Evolutionary conservation across 768 basidiomycete species (phyloP).

Genomic region (Russula lepida): DNA sequence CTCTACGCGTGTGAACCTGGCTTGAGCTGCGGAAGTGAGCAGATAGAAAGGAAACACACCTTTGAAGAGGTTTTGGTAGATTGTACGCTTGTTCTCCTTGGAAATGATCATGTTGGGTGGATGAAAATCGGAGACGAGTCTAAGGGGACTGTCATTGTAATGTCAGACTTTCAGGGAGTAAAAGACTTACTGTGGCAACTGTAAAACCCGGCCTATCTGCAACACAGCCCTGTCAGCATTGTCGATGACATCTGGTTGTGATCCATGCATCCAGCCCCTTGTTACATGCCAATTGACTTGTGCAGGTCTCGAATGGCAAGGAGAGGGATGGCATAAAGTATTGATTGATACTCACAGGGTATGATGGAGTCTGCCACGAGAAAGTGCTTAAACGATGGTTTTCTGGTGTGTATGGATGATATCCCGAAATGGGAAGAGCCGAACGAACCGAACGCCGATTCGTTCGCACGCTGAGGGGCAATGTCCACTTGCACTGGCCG

Average conservation of each 20-base stretch:
- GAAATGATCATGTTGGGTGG: conserved; percentile 85
- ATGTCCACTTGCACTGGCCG: background rate
- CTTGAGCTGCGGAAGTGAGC: background rate
- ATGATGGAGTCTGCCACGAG: background rate
- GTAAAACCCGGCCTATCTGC: conserved; percentile 32
- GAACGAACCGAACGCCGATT: background rate
- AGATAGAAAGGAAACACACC: conserved; percentile 41
- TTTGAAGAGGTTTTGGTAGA: conserved; percentile 99
- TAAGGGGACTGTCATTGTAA: conserved; percentile 7
- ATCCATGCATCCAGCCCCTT: conserved; percentile 30
- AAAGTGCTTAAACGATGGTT: background rate
- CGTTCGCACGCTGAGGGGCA: background rate
- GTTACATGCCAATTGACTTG: conserved; percentile 10
- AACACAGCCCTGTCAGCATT: conserved; percentile 20
- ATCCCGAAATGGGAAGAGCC: background rate
- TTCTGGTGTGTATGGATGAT: background rate
- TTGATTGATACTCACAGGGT: conserved; percentile 1
- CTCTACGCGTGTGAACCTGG: conserved; percentile 44
- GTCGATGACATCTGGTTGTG: conserved; percentile 26
- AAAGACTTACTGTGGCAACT: conserved; percentile 31
- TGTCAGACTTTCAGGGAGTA: background rate
- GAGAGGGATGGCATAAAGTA: background rate
- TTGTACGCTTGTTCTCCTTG: conserved; percentile 88
- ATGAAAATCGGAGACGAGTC: conserved; percentile 25
- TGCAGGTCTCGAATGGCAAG: background rate